Conservation (phyloP, 2,329 filamentous ascomycete species). For the Aschersonia sp. region DNA sequence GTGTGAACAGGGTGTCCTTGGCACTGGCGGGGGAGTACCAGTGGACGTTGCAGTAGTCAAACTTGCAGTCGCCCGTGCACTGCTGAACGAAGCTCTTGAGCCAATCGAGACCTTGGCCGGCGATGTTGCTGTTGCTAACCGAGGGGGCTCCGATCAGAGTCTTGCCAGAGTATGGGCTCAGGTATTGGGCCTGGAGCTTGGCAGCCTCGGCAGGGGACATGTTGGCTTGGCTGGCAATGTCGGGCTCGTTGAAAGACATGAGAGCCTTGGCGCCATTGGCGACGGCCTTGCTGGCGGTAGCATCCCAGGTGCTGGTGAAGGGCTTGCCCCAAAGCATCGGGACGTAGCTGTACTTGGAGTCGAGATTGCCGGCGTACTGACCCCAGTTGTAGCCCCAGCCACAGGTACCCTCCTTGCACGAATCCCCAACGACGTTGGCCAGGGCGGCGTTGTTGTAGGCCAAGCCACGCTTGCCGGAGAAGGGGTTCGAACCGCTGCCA, state of each 20-base stretch:
- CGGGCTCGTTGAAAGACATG: conserved; percentile 61
- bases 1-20: conserved; percentile 35
- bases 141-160: conserved; percentile 43
- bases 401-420: conserved; percentile 22
- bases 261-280: conserved; percentile 38
- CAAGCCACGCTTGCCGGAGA: conserved; percentile 46
- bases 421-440: conserved; percentile 31
- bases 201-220: conserved; percentile 37
- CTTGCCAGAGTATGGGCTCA: conserved; percentile 40
- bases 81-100: background rate
- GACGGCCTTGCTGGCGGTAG: conserved; percentile 36
- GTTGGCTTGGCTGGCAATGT: conserved; percentile 45
- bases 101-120: conserved; percentile 36
- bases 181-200: conserved; percentile 32
- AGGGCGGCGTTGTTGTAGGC: conserved; percentile 49
- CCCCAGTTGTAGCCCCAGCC: conserved; percentile 61
- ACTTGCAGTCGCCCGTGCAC: conserved; percentile 23
- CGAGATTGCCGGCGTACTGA: conserved; percentile 24
- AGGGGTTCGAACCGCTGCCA: conserved; percentile 1
- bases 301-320: conserved; percentile 29
- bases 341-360: conserved; percentile 38
- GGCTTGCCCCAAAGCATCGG: conserved; percentile 49
- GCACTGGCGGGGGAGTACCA: conserved; percentile 43
- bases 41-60: conserved; percentile 48
- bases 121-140: conserved; percentile 42